Percentiles rank a stretch among this genome's conserved stretches.
These are phyloP conservation scores for Melanogaster broomeanus DNA, from an alignment of 768 basidiomycete genomes.

Conservation along the genomic window DNA sequence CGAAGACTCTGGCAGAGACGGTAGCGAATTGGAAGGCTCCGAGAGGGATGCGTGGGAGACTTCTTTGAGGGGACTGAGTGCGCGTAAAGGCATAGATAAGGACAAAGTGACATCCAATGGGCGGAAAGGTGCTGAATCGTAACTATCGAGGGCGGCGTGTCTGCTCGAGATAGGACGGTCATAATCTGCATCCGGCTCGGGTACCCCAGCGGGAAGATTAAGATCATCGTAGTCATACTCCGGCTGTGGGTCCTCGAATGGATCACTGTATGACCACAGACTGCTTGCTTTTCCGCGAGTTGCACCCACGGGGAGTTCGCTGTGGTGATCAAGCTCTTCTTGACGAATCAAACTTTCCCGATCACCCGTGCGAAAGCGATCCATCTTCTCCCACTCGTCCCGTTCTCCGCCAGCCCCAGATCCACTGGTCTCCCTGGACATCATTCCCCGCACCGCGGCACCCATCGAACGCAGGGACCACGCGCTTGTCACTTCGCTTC, in stretches of 20 bases:
- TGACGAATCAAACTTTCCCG: conserved; percentile 23
- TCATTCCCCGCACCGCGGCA: conserved; percentile 27
- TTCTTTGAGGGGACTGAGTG: conserved; percentile 37
- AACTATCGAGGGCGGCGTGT: conserved; percentile 9
- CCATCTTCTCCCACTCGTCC: conserved; percentile 22
- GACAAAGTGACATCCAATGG: conserved; percentile 12
- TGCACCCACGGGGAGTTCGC: conserved; percentile 6
- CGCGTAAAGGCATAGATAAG: conserved; percentile 23
- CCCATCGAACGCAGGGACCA: conserved; percentile 54
- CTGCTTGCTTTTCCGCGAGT: conserved; percentile 14
- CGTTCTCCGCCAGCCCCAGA: conserved; percentile 16
- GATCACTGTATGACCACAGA: conserved; percentile 47
- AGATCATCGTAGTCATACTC: conserved; percentile 19
- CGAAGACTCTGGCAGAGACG: conserved; percentile 24
- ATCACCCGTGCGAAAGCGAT: conserved; percentile 9
- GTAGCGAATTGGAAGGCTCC: conserved; percentile 25
- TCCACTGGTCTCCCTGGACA: conserved; percentile 30
- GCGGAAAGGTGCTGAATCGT: conserved; percentile 14
- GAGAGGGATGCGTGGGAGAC: conserved; percentile 23
- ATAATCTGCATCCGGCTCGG: conserved; percentile 23
- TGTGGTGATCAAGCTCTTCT: conserved; percentile 6
- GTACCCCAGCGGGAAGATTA: conserved; percentile 7
- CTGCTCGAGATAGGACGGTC: conserved; percentile 12
- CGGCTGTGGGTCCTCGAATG: conserved; percentile 34
- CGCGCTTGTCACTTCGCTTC: conserved; percentile 43